Conservation (phyloP, 352 stramenopile species). For the Lagenidium giganteum region DNA sequence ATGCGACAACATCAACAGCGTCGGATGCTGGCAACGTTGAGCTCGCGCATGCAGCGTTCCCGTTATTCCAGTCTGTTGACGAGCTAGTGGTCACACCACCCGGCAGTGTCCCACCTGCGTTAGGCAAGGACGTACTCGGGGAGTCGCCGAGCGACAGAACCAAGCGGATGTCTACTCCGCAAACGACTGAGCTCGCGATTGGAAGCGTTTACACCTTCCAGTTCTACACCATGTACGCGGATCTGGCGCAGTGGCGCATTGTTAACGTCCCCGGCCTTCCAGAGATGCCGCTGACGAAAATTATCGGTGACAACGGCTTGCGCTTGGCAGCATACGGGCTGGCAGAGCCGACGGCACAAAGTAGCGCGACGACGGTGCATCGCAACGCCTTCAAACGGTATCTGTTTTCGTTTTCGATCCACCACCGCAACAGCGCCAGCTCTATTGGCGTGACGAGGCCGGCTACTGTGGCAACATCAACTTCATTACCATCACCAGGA, state of each 20-base stretch:
- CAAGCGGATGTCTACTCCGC: conserved; percentile 10
- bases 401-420: conserved; percentile 46
- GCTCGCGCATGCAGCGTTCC: conserved; percentile 41
- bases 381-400: too few species aligned
- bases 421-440: conserved; percentile 27
- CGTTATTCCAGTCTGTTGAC: conserved; percentile 43
- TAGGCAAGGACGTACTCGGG: conserved; percentile 30
- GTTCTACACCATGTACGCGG: conserved; percentile 39
- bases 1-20: neutral
- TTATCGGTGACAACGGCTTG: conserved; percentile 26
- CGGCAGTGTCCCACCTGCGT: neutral
- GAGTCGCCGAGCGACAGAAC: conserved; percentile 23
- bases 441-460: too few species aligned
- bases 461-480: too few species aligned
- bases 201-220: conserved; percentile 57
- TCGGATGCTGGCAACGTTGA: conserved; percentile 12
- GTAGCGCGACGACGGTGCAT: too few species aligned
- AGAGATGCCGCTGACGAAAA: conserved; percentile 34
- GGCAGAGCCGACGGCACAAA: too few species aligned
- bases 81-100: conserved; percentile 32
- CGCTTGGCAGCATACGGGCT: conserved; percentile 44
- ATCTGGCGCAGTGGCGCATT: conserved; percentile 44
- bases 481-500: neutral
- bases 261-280: conserved; percentile 32
- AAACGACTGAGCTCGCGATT: conserved; percentile 21